Evolutionary conservation across 2,329 filamentous ascomycete species (phyloP).

Genomic region (Emericellopsis atlantica): DNA sequence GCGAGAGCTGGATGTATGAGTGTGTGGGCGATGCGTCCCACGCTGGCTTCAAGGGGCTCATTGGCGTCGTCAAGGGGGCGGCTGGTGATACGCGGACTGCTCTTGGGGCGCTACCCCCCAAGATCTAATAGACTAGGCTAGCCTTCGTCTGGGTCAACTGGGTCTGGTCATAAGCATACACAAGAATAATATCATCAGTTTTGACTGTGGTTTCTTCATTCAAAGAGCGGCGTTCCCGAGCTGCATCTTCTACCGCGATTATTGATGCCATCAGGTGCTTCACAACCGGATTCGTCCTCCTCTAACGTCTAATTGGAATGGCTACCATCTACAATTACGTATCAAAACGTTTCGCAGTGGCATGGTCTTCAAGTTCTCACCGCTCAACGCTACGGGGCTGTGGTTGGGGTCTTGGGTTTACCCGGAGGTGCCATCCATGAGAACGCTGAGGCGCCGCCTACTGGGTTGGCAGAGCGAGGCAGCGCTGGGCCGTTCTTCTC

Average conservation of each 20-base stretch:
- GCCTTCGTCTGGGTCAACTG: no score
- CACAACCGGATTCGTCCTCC: no score
- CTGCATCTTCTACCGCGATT: no score
- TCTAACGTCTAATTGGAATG: no score
- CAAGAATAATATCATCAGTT: no score
- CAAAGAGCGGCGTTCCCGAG: no score
- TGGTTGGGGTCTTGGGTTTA: slow-evolving; percentile 19
- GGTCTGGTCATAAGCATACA: no score
- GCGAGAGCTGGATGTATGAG: slow-evolving; percentile 86
- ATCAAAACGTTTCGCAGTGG: no score
- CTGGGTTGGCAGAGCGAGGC: slow-evolving; percentile 62
- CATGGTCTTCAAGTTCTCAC: no score
- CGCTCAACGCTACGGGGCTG: background rate
- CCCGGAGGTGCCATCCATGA: slow-evolving; percentile 65
- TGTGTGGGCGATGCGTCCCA: slow-evolving; percentile 70
- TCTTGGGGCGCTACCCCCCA: slow-evolving; percentile 45
- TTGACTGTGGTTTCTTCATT: no score
- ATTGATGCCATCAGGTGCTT: no score
- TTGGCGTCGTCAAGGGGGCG: slow-evolving; percentile 67
- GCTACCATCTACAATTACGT: no score
- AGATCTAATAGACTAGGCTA: slow-evolving; percentile 1
- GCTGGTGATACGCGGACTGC: slow-evolving; percentile 56
- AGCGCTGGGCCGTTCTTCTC: slow-evolving; percentile 16
- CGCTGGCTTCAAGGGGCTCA: slow-evolving; percentile 60
- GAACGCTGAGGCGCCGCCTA: slow-evolving; percentile 88